Evolutionary conservation across 2,329 filamentous ascomycete genomes (phyloP), one percentile per base, ranked within the genome.

Genomic region (Aspergillus sp.): DNA sequence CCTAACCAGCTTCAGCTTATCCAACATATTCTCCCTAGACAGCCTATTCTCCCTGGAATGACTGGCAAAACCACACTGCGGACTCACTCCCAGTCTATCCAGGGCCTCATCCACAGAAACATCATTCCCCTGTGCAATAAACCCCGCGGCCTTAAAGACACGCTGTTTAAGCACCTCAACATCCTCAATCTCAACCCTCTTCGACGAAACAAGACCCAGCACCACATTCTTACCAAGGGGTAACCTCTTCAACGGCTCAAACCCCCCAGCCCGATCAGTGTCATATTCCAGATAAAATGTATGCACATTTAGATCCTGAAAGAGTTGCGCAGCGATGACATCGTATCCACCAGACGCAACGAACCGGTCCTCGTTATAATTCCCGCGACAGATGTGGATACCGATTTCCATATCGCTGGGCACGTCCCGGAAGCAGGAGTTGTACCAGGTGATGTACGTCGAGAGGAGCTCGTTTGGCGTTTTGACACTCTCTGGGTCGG

Each of bases 371-470:
- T 84, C 83, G 61, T 87, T 84, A 71, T 88, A 89, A 76, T 89
- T 89, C 47, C 76, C 77, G 57, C 70, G 82, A 80, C 90, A 92
- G 51, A 92, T 79, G 69, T 93, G 90, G 14, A 93, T 87, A 46
- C 90, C 90, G 2, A 90, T 82, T 73, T 91, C 88, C 80, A 92
- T 84, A 69, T 92, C 89, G 3, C 79, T 71, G 0, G 89, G 88
- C 0, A 85, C 77, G 66, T 84, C 82, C 66, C 79, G 77, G 68
- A 90, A 80, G 66, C 82, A 85, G 72, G 89, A 86, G 71, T 92
- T 92, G 80, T 92, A 92, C 64, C 90, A 84, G 60, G 82, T 79
- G 71, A 93, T 89, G 75, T 93, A 93, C 27, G 87, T 84, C 65
- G 90, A 87, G 19, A 93, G 83, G 41, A 91, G 84, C 64, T 87